A percentile compares a stretch with the other conserved stretches of the same genome.
These are phyloP conservation scores for Endocalyx cinctus DNA, from an alignment of 2,329 filamentous ascomycete species.

Conservation along the genomic window DNA sequence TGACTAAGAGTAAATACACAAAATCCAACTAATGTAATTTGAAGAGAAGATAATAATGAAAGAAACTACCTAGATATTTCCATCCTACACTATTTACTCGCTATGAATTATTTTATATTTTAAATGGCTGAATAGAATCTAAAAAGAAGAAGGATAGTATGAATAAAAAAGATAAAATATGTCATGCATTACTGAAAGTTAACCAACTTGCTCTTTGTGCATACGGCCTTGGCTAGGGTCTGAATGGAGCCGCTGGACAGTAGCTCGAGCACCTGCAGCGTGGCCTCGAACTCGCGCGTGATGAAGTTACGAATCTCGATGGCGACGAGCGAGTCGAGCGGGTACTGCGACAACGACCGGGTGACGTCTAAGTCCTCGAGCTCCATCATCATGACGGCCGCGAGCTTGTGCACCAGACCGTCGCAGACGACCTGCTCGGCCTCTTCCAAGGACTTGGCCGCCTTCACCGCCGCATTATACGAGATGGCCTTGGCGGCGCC, in stretches of 20 bases:
- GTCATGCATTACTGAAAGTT: slow-evolving; percentile 20
- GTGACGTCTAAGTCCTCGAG: slow-evolving; percentile 44
- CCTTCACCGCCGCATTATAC: slow-evolving; percentile 39
- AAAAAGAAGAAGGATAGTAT: too few species aligned
- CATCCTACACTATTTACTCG: too few species aligned
- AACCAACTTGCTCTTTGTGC: slow-evolving; percentile 40
- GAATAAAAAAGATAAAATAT: too few species aligned
- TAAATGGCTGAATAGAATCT: too few species aligned
- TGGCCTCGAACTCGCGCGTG: slow-evolving; percentile 43
- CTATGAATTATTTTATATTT: too few species aligned
- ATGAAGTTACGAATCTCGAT: slow-evolving; percentile 49
- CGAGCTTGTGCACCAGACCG: slow-evolving; percentile 43
- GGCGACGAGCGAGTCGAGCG: slow-evolving; percentile 44
- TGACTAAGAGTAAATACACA: too few species aligned
- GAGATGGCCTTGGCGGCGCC: slow-evolving; percentile 30
- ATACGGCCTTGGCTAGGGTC: slow-evolving; percentile 42
- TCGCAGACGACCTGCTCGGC: slow-evolving; percentile 40
- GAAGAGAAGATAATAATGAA: too few species aligned
- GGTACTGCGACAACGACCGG: slow-evolving; percentile 35
- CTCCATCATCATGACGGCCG: slow-evolving; percentile 45
- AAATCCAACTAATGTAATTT: too few species aligned
- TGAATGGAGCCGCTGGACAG: slow-evolving; percentile 47
- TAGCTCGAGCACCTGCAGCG: slow-evolving; percentile 51
- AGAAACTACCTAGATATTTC: too few species aligned
- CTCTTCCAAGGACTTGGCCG: slow-evolving; percentile 37